phyloP scores from a whole-genome alignment of 2,329 filamentous ascomycete genomes.

The Phoma herbarum region DNA sequence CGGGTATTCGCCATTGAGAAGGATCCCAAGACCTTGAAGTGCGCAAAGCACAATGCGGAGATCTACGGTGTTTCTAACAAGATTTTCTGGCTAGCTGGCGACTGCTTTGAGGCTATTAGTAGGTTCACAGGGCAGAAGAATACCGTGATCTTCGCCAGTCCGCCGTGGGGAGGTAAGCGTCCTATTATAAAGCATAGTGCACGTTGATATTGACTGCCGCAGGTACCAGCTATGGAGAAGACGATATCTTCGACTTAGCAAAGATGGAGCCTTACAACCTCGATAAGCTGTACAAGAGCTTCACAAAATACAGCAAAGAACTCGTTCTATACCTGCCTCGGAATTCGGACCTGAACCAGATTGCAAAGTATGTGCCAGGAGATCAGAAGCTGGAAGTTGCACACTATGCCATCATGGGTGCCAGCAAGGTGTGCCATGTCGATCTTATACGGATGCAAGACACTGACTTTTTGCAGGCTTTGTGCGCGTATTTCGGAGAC shows the following conservation, averaged over 20 bases:
- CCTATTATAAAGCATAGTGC: neutral
- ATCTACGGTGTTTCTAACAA: conserved; percentile 80
- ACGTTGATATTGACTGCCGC: conserved; percentile 16
- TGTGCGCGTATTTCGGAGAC: conserved; percentile 67
- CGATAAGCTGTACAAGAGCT: conserved; percentile 53
- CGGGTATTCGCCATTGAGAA: conserved; percentile 90
- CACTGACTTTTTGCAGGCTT: conserved; percentile 50
- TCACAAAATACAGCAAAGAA: conserved; percentile 56
- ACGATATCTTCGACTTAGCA: conserved; percentile 80
- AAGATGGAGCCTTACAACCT: conserved; percentile 89
- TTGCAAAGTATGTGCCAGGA: conserved; percentile 46
- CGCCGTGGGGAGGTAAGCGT: conserved; percentile 74
- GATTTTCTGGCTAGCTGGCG: conserved; percentile 87
- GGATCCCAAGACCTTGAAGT: conserved; percentile 79
- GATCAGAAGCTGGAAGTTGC: conserved; percentile 49
- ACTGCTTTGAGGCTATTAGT: conserved; percentile 79
- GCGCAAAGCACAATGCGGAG: conserved; percentile 89
- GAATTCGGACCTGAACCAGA: conserved; percentile 51
- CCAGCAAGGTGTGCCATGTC: conserved; percentile 73
- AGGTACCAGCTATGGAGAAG: conserved; percentile 70
- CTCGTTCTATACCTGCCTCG: conserved; percentile 84
- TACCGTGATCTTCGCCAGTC: conserved; percentile 73
- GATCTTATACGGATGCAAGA: neutral
- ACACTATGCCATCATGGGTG: conserved; percentile 91
- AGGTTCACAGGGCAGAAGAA: conserved; percentile 61